Evolutionary conservation across 2,329 filamentous ascomycete species (phyloP), one percentile per base, ranked within the genome.

Genomic region (Fusarium paranaense): DNA sequence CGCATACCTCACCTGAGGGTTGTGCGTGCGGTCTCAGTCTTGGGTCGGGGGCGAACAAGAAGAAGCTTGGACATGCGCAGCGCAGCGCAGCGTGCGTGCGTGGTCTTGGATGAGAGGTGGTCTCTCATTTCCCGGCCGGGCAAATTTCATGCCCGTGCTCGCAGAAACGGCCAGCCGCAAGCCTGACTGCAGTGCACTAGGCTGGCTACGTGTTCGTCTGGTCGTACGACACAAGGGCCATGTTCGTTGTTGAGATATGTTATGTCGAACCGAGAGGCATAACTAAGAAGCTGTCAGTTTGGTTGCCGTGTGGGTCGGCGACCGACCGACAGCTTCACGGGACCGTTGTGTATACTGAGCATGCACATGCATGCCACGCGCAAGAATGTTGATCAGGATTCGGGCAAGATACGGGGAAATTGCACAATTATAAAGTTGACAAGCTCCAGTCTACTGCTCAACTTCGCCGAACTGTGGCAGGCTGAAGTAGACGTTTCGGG

Each of bases 61-160:
- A 16, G 30, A 57, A 78, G 77, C 77, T 75, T 77, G 69, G 72
- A 73, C 77, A 60, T 67, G 37, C 11, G n/a, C 52, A 25, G 22
- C 45, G 45, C 22, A 22, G 40, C 20, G 40, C 35, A 9, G 40
- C 20, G 20, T 50, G 42, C 20, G 40, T 45, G 42, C 22, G 42
- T 47, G 42, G 42, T 47, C 42, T 47, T 47, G 42, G 42, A 47
- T 22, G 20, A 47, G 42, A 50, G 45, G 45, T 13, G 45, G 45
- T 63, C 62, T 50, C 65, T 78, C 73, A 78, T 78, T 78, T 78
- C 76, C 54, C 70, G 63, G 59, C 60, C 65, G 57, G n/a, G 50
- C 32, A 27, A 66, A 63, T 65, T 74, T 72, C 62, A 59, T 65
- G 69, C 40, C 76, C 64, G 75, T 76, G 75, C 75, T 69, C 61